Conservation (phyloP, 371 early-diverging fungal species). For the Mortierella sp. region DNA sequence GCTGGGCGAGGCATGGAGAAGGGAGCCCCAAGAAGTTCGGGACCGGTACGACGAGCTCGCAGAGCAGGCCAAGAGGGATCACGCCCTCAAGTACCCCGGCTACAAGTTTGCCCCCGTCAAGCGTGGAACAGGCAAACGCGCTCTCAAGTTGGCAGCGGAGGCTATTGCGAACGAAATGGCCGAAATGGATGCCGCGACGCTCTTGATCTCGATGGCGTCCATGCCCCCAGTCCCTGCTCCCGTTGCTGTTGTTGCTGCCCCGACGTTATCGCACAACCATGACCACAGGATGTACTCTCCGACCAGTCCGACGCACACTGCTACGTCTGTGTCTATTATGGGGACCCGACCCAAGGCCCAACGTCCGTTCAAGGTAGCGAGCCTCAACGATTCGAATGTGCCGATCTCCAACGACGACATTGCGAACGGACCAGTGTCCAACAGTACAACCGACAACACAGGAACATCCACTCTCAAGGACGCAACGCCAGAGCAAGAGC, state of each 20-base stretch:
- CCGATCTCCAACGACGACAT: not conserved
- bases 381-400: constrained; percentile 1
- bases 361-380: constrained; percentile 10
- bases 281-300: not conserved
- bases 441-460: not conserved
- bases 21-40: constrained; percentile 24
- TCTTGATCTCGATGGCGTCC: not conserved
- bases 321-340: not conserved
- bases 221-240: not conserved
- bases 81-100: constrained; percentile 27
- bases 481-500: too few species aligned
- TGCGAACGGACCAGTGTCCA: not conserved
- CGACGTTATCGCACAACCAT: not conserved
- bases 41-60: constrained; percentile 20
- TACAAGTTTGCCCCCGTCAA: constrained; percentile 51
- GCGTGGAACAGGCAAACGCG: constrained; percentile 51
- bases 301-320: not conserved
- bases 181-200: constrained; percentile 6
- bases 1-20: constrained; percentile 35
- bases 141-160: constrained; percentile 22
- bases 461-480: too few species aligned
- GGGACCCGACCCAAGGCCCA: constrained; percentile 1
- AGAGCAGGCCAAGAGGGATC: constrained; percentile 27
- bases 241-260: not conserved
- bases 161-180: constrained; percentile 23